Percentiles rank a stretch among this genome's conserved stretches.
These are phyloP conservation scores for Trichosporon asahii DNA, from an alignment of 1,284 basidiomycete species.

Conservation along the genomic window DNA sequence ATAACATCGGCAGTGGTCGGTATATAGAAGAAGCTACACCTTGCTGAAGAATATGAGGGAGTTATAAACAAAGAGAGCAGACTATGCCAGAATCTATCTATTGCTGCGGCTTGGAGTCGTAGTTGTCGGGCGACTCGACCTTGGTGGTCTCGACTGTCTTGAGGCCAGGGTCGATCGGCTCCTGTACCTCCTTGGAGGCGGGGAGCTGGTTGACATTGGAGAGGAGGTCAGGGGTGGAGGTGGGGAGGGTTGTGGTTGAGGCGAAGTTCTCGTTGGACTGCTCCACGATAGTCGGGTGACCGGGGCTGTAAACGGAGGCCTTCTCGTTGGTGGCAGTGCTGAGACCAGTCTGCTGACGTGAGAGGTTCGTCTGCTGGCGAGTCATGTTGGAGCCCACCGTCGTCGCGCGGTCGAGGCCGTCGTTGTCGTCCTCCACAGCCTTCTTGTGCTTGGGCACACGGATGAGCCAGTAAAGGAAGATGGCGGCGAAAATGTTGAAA, in stretches of 20 bases:
- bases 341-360: slow-evolving; percentile 11
- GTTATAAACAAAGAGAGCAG: not conserved
- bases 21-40: not conserved
- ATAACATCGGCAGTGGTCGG: slow-evolving; percentile 9
- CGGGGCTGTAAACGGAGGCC: not conserved
- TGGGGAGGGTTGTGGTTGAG: slow-evolving; percentile 1
- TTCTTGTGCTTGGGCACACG: slow-evolving; percentile 36
- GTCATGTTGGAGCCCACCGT: slow-evolving; percentile 15
- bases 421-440: slow-evolving; percentile 16
- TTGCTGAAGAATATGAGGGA: not conserved
- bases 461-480: slow-evolving; percentile 46
- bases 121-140: not conserved
- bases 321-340: not conserved
- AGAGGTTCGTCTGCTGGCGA: slow-evolving; percentile 11
- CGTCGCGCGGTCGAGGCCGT: slow-evolving; percentile 16
- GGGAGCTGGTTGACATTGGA: not conserved
- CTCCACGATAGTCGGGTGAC: not conserved
- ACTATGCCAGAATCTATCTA: not conserved
- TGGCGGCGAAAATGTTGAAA: slow-evolving; percentile 57
- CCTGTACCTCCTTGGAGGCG: not conserved
- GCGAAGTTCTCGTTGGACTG: slow-evolving; percentile 3
- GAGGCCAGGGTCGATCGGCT: not conserved
- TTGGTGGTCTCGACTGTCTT: not conserved
- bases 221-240: slow-evolving; percentile 1
- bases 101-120: not conserved